These are phyloP conservation scores for Acanthamoeba royreba DNA, from an alignment of 208 protist genomes.

Conservation along the genomic window DNA sequence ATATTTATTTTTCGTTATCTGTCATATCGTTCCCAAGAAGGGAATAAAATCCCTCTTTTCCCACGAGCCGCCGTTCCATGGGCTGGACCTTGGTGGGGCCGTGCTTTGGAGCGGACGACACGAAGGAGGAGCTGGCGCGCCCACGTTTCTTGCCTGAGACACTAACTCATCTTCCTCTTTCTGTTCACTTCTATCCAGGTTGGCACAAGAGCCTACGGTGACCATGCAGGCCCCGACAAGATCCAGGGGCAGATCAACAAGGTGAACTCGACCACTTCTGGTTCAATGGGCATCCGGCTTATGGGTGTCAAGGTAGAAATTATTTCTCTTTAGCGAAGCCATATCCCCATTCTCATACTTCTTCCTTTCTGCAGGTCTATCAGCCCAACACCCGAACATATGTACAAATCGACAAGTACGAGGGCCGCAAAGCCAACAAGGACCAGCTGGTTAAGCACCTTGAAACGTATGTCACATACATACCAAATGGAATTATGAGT, in stretches of 20 bases:
- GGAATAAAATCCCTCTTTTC: not conserved
- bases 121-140: no score
- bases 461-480: not conserved
- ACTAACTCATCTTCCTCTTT: no score
- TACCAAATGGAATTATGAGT: no score
- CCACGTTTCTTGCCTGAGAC: not conserved
- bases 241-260: not conserved
- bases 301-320: conserved; percentile 1
- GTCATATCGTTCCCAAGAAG: not conserved
- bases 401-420: not conserved
- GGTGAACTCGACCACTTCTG: not conserved
- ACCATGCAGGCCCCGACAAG: not conserved
- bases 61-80: not conserved
- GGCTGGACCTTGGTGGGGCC: no score
- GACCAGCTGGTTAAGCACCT: not conserved
- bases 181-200: no score
- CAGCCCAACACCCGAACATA: not conserved
- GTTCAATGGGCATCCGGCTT: not conserved
- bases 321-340: no score
- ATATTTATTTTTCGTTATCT: not conserved
- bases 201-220: not conserved
- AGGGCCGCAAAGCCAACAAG: not conserved
- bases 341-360: not conserved
- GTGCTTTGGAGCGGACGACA: not conserved
- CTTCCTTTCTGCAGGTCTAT: not conserved